Conservation (phyloP, 805 yeast species). For the Torulaspora maleeae region DNA sequence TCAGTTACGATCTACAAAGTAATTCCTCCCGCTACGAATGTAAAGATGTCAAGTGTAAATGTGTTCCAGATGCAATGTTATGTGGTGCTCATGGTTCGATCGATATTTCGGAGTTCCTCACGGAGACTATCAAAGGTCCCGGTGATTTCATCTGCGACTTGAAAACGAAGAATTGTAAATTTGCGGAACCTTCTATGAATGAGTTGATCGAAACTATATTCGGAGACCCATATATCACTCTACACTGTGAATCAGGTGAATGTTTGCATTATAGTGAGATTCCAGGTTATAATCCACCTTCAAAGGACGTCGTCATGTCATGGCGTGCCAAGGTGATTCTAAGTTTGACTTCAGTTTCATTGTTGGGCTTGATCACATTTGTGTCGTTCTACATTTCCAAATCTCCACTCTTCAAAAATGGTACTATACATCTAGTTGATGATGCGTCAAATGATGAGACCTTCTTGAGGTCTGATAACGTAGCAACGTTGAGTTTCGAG, state of each 20-base stretch:
- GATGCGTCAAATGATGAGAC: conserved; percentile 31
- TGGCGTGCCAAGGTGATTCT: conserved; percentile 42
- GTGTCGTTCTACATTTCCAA: conserved; percentile 46
- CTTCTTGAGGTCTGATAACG: conserved; percentile 50
- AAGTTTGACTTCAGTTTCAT: conserved; percentile 39
- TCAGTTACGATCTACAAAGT: conserved; percentile 53
- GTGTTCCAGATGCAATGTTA: conserved; percentile 86
- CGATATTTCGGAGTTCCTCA: conserved; percentile 86
- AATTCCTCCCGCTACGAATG: conserved; percentile 78
- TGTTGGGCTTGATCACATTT: conserved; percentile 30
- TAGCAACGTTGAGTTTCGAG: conserved; percentile 73
- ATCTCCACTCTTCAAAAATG: conserved; percentile 54
- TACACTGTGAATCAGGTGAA: conserved; percentile 80
- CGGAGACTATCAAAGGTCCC: conserved; percentile 88
- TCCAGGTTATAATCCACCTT: conserved; percentile 80
- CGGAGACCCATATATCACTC: conserved; percentile 88
- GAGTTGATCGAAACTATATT: conserved; percentile 83
- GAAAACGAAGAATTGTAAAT: conserved; percentile 55
- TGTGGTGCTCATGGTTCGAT: conserved; percentile 94
- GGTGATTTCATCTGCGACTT: conserved; percentile 86
- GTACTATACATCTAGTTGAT: conserved; percentile 26
- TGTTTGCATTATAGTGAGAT: conserved; percentile 89
- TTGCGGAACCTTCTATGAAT: conserved; percentile 95
- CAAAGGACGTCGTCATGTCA: conserved; percentile 30
- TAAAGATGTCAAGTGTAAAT: conserved; percentile 72